Base-by-base conservation (phyloP, 2,329 filamentous ascomycete genomes). In the Curvularia lunata region DNA sequence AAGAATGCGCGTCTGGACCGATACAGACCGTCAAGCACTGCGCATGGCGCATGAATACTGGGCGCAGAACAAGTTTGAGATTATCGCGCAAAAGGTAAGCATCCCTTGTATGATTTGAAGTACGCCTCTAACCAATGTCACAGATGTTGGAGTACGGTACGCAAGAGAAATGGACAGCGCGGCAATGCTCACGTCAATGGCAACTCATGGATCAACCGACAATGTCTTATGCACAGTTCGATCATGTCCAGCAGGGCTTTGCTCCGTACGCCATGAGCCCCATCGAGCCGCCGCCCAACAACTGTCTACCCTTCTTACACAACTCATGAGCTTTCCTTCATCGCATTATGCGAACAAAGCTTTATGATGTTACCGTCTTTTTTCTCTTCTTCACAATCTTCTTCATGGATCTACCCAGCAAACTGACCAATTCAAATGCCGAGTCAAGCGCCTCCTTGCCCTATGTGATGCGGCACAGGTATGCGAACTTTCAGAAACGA, bases 131-230 rank as follows among this genome's bases (percentile, higher is more conserved):
- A 68, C 59, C 28, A n/a, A 41, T 19, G 5, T 9, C 2, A 13
- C 52, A 84, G 82, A 84, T 84, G 82, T 69, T 80, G 58, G 81
- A 84, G 47, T 82, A 77, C 59, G 81, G 81, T 48, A 74, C 81
- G 25, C 69, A 77, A 58, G 82, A 84, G 62, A 80, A 80, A 61
- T 84, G 82, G 82, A 79, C 80, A 21, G 74, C 81, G 25, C 78
- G 78, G 23, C 79, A 81, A 60, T 83, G 81, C 68, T 76, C 78
- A 23, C 77, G 80, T 30, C 84, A 84, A 71, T 84, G 82, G 81
- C 77, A 79, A 45, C 81, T 84, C 58, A 71, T 82, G 48, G 69
- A 77, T 57, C 65, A 72, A 13, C 64, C 71, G 6, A 69, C 72
- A 49, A 70, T 70, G 16, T 69, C 73, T 0, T 72, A 75, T 60